Evolutionary conservation across 2,329 filamentous ascomycete species (phyloP).

Genomic region (Botrytis byssoidea): DNA sequence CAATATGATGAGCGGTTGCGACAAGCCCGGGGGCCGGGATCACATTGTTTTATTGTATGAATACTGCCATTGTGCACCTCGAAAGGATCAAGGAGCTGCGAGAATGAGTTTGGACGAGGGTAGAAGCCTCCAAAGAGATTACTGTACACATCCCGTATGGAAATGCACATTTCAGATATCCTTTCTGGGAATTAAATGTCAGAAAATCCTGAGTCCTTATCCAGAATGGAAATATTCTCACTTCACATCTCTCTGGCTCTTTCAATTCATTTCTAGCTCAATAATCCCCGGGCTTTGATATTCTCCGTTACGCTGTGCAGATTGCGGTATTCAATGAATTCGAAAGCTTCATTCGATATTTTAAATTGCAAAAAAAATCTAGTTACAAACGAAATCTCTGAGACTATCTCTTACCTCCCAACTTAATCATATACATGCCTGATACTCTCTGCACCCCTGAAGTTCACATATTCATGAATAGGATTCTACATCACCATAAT

Average conservation of each 20-base stretch:
- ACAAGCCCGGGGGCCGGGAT: not conserved
- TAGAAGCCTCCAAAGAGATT: not conserved
- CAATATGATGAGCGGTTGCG: not conserved
- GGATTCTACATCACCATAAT: not conserved
- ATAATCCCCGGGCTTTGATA: too few relatives aligned
- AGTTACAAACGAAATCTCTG: not conserved
- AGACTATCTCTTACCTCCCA: not conserved
- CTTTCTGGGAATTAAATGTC: accelerated
- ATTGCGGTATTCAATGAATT: not conserved
- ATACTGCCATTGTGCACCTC: not conserved
- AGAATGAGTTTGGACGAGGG: not conserved
- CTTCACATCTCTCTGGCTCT: not conserved
- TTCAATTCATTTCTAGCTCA: not conserved
- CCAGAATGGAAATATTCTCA: not conserved
- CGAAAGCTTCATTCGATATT: accelerated
- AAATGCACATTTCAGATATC: not conserved
- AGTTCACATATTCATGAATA: accelerated
- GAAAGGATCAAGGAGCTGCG: not conserved
- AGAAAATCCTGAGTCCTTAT: not conserved
- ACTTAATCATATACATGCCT: not conserved
- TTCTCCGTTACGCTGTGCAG: too few relatives aligned
- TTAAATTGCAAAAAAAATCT: not conserved
- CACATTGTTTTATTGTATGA: not conserved
- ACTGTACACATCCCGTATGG: not conserved
- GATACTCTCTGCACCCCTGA: not conserved